Evolutionary conservation across 2,329 filamentous ascomycete species (phyloP), one percentile per base, ranked within the genome.

Genomic region (Seiridium unicorne): DNA sequence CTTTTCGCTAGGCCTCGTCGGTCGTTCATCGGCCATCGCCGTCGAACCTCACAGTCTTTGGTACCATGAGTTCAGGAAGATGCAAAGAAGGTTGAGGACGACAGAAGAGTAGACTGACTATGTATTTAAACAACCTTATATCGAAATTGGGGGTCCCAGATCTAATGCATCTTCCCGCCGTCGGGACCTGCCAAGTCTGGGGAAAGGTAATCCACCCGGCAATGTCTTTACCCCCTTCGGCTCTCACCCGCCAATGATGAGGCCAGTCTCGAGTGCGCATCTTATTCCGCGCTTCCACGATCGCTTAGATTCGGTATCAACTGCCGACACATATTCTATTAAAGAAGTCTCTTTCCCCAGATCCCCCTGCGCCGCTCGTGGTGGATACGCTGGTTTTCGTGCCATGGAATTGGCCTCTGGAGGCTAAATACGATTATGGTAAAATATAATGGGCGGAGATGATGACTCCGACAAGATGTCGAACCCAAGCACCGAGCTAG

Each of bases 201-300:
- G 57, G 57, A 47, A 55, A 48, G 36, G 53, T 53, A 48, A 54
- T 44, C 60, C 57, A 62, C 57, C 60, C 57, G 60, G 60, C 31
- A 60, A 62, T 62, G 60, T 42, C 53, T 62, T 62, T 62, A 57
- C 40, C 60, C 60, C 48, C 47, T 38, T 55, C 34, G 31, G 36
- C 38, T 46, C 51, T 40, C 36, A 53, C 44, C 49, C 26, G 40
- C 49, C 57, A 49, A 58, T 55, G 44, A 55, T 9, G 34, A 51
- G 13, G 31, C 49, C 49, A 51, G 49, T 35, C 6, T 38, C 7
- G 13, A 38, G 34, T 36, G 49, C 49, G 49, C 49, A 35, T 32
- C 32, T 51, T 36, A 38, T 51, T 51, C 49, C 49, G 49, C 49
- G 9, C 55, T 53, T 44, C 57, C 47, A 40, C 40, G 32, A 31